A percentile compares a stretch with the other conserved stretches of the same genome.
phyloP scores from a whole-genome alignment of 352 stramenopile species.

The Phytopythium kandeliae region DNA sequence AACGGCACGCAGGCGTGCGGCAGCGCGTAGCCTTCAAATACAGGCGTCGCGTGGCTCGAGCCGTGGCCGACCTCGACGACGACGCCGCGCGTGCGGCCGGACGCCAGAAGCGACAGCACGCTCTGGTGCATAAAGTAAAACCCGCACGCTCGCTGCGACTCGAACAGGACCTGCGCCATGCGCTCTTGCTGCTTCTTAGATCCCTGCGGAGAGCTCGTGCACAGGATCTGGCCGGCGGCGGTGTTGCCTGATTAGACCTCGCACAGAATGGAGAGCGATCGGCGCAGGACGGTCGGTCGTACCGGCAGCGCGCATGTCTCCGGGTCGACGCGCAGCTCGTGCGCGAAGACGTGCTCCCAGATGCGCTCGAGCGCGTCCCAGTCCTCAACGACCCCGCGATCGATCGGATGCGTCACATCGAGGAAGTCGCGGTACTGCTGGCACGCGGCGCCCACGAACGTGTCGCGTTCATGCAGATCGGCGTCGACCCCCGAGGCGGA shows the following conservation, averaged over 20 bases:
- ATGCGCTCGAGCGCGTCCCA: slow-evolving; percentile 84
- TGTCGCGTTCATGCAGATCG: slow-evolving; percentile 68
- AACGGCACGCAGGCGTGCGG: slow-evolving; percentile 72
- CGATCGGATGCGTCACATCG: slow-evolving; percentile 67
- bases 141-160: slow-evolving; percentile 71
- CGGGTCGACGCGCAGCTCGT: slow-evolving; percentile 71
- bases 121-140: slow-evolving; percentile 87
- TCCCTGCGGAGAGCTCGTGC: slow-evolving; percentile 48
- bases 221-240: slow-evolving; percentile 37
- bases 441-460: slow-evolving; percentile 56
- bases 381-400: slow-evolving; percentile 73
- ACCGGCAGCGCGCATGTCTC: slow-evolving; percentile 65
- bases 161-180: slow-evolving; percentile 85
- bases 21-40: slow-evolving; percentile 79
- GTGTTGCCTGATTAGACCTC: not conserved
- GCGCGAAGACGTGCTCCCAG: slow-evolving; percentile 80
- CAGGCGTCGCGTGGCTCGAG: slow-evolving; percentile 79
- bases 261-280: not conserved
- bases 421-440: slow-evolving; percentile 65
- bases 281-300: not conserved
- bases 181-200: slow-evolving; percentile 67
- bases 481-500: not conserved
- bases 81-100: slow-evolving; percentile 79
- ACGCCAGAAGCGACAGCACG: slow-evolving; percentile 82
- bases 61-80: slow-evolving; percentile 85